Base-by-base conservation (phyloP, 495 filamentous ascomycete genomes). In the Xylaria scruposa region DNA sequence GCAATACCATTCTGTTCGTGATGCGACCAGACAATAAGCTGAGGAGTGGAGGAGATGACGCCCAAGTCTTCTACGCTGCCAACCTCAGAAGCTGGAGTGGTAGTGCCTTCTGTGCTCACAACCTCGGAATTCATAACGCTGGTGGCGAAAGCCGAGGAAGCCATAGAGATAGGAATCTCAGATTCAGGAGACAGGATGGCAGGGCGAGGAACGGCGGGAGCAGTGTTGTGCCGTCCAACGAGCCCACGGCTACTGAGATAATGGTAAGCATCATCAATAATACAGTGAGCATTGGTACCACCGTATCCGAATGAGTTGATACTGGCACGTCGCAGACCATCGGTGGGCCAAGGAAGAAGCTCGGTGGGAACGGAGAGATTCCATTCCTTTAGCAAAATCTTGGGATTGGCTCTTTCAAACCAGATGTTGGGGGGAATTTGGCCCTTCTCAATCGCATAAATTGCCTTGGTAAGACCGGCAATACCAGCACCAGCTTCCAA, bases 391-490 rank as follows among this genome's bases (percentile, higher is more conserved):
- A 83, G 51, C 10, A 79, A 70, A 12, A 82, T 81, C 13, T 76
- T 76, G 9, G 85, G 82, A 46, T 87, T 90, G 9, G 83, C 76
- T 9, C 78, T 81, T 9, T 85, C 78, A 51, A 88, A 83, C 31
- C 81, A 79, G 19, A 86, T 75, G 65, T 81, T 81, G 5, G 81
- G 77, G 12, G 78, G 76, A 49, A 85, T 81, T 59, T 78, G 74
- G 36, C 81, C 84, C 38, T 80, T 83, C 68, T 90, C 85, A 7
- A 90, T 71, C 68, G 82, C 82, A 68, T 86, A 75, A 12, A 84
- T 76, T 0, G 82, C 80, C 68, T 90, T 90, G 44, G 88, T 85
- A 0, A 90, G 72, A 15, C 83, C 84, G 3, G 85, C 81, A 62
- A 90, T 77, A 9, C 88, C 87, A 67, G 81, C 81, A 0, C 85